These are phyloP conservation scores for Bruguiera gymnorhiza DNA, from an alignment of 345 rosid genomes.

Conservation along the genomic window DNA sequence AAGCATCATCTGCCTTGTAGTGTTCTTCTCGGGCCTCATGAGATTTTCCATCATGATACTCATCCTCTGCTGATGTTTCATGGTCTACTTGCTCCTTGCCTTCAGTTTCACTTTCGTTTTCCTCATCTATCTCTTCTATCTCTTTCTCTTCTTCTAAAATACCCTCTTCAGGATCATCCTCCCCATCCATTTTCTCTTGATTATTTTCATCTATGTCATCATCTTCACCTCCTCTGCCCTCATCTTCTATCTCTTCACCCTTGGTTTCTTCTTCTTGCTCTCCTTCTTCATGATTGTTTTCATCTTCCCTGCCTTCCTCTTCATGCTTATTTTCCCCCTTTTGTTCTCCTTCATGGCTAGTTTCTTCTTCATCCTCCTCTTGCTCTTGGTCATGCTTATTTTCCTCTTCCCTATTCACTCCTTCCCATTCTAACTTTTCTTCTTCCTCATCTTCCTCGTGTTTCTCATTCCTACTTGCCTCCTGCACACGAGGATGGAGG, in stretches of 20 bases:
- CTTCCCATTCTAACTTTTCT: conserved; percentile 28
- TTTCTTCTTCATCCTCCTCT: conserved; percentile 22
- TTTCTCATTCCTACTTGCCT: conserved; percentile 27
- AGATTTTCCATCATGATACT: conserved; percentile 36
- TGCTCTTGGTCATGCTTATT: conserved; percentile 33
- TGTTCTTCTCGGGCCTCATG: conserved; percentile 83
- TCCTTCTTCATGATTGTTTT: conserved; percentile 19
- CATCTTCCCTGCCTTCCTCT: conserved; percentile 31
- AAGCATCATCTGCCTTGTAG: conserved; percentile 92
- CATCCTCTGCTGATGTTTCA: conserved; percentile 35
- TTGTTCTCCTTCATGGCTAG: conserved; percentile 25
- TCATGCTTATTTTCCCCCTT: conserved; percentile 35
- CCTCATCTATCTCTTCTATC: conserved; percentile 21
- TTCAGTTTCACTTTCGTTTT: conserved; percentile 37
- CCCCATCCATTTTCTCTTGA: conserved; percentile 32
- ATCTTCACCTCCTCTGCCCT: conserved; percentile 19
- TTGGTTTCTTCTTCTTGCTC: conserved; percentile 36
- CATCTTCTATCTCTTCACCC: conserved; percentile 16
- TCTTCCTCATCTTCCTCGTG: conserved; percentile 46
- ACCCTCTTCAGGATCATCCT: conserved; percentile 47
- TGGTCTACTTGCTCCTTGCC: conserved; percentile 35
- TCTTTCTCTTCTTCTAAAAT: conserved; percentile 45
- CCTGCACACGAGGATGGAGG: conserved; percentile 44
- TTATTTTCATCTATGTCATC: conserved; percentile 25
- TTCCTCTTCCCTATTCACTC: conserved; percentile 28